Conservation (phyloP, 2,329 filamentous ascomycete genomes). For the Beauveria bassiana region DNA sequence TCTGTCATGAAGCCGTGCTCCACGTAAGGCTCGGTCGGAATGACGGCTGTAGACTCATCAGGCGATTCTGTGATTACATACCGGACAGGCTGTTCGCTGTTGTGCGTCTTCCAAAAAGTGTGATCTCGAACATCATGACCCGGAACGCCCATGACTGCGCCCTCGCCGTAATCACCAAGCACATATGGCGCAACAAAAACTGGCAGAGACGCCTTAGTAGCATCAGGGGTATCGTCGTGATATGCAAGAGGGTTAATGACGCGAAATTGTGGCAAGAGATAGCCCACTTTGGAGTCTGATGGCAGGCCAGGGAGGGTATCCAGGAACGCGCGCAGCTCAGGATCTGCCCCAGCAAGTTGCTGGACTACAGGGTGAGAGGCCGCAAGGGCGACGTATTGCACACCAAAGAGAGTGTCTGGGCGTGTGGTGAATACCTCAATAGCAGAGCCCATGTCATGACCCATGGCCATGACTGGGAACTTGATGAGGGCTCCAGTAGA, state of each 20-base stretch:
- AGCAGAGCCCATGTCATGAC: constrained; percentile 32
- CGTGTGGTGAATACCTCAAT: constrained; percentile 78
- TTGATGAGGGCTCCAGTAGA: constrained; percentile 65
- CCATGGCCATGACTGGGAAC: constrained; percentile 51
- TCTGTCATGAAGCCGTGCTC: constrained; percentile 61
- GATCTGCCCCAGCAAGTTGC: constrained; percentile 49
- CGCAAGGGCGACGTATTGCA: constrained; percentile 76
- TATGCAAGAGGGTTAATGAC: constrained; percentile 61
- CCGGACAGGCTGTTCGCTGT: constrained; percentile 50
- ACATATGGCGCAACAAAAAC: constrained; percentile 82
- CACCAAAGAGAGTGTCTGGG: constrained; percentile 79
- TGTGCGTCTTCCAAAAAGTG: constrained; percentile 71
- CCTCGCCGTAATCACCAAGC: constrained; percentile 75
- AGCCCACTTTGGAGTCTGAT: constrained; percentile 57
- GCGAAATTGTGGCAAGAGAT: constrained; percentile 52
- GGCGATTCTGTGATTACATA: constrained; percentile 51
- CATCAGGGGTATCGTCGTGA: constrained; percentile 40
- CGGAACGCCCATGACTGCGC: constrained; percentile 87
- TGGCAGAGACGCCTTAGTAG: constrained; percentile 52
- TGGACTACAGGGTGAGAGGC: constrained; percentile 63
- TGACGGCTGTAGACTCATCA: constrained; percentile 36
- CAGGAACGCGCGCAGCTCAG: constrained; percentile 59
- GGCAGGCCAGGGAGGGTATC: constrained; percentile 50
- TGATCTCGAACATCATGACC: constrained; percentile 75
- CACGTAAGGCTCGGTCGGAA: constrained; percentile 48